These are phyloP conservation scores for Luffa acutangula DNA, from an alignment of 306 rosid genomes.

Conservation along the genomic window DNA sequence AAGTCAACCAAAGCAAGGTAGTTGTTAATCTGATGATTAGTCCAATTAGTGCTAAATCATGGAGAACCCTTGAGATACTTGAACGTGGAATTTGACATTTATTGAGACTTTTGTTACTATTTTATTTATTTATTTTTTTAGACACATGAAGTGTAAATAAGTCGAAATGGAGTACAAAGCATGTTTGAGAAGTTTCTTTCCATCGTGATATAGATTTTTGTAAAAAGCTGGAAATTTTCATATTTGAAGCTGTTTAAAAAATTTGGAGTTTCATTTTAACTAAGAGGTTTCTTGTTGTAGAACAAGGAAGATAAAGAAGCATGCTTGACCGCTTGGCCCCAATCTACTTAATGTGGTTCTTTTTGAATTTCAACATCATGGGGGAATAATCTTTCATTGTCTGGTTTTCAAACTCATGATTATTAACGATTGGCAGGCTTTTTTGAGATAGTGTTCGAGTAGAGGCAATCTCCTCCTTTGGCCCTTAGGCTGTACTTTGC, in stretches of 20 bases:
- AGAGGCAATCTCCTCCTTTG: no score
- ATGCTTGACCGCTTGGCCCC: background rate
- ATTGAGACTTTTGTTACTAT: background rate
- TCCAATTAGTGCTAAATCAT: background rate
- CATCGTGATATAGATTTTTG: background rate
- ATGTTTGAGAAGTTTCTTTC: background rate
- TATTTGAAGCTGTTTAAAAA: background rate
- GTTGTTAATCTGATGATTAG: background rate
- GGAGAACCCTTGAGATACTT: background rate
- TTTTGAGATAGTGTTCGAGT: no score
- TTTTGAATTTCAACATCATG: background rate
- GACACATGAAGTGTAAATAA: background rate
- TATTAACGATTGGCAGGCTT: no score
- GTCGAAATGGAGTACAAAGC: background rate
- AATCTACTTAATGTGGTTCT: background rate
- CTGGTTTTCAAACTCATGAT: background rate
- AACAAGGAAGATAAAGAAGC: background rate
- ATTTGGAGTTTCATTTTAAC: background rate
- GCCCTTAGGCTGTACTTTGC: no score
- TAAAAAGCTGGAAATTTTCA: background rate
- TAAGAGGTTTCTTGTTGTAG: background rate
- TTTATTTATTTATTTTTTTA: background rate
- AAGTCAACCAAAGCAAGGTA: conserved; percentile 67
- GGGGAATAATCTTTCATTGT: background rate
- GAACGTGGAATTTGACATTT: background rate